Conservation (phyloP, 2,329 filamentous ascomycete species). For the Cordyceps militaris region DNA sequence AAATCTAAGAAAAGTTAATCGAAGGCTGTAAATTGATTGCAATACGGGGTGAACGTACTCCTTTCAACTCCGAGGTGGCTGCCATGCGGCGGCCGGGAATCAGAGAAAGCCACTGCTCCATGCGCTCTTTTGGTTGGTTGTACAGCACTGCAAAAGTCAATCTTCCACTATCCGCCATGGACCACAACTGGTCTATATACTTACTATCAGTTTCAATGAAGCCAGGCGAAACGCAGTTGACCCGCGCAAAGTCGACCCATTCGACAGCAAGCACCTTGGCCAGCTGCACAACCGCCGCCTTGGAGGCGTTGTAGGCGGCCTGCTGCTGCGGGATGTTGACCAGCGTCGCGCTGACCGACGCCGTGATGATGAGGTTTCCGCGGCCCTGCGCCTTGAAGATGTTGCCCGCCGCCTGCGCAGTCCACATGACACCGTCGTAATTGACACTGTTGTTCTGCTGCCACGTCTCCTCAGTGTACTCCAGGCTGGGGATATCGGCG, state of each 20-base stretch:
- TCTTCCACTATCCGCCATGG: background rate
- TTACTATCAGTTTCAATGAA: constrained; percentile 58
- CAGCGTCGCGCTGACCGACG: constrained; percentile 17
- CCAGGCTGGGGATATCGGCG: constrained; percentile 19
- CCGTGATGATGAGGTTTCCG: constrained; percentile 23
- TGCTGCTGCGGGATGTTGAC: constrained; percentile 35
- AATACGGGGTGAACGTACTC: background rate
- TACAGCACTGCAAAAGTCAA: constrained; percentile 10
- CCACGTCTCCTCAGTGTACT: constrained; percentile 23
- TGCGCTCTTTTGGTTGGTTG: constrained; percentile 15
- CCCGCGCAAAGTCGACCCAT: constrained; percentile 63
- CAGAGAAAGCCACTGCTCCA: constrained; percentile 17
- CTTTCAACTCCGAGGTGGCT: constrained; percentile 17
- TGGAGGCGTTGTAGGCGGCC: constrained; percentile 61
- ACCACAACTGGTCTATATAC: background rate
- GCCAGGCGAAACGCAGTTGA: constrained; percentile 63
- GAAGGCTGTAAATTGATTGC: accelerated
- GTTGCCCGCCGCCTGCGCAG: constrained; percentile 19
- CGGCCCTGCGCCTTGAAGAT: constrained; percentile 21
- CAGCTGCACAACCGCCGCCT: constrained; percentile 49
- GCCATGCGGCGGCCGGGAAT: constrained; percentile 16
- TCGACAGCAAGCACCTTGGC: constrained; percentile 55
- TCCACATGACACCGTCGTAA: constrained; percentile 24
- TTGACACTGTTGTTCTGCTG: constrained; percentile 21
- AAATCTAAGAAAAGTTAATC: constrained; percentile 24